Conservation (phyloP, 495 filamentous ascomycete genomes). For the Tuber brumale region DNA sequence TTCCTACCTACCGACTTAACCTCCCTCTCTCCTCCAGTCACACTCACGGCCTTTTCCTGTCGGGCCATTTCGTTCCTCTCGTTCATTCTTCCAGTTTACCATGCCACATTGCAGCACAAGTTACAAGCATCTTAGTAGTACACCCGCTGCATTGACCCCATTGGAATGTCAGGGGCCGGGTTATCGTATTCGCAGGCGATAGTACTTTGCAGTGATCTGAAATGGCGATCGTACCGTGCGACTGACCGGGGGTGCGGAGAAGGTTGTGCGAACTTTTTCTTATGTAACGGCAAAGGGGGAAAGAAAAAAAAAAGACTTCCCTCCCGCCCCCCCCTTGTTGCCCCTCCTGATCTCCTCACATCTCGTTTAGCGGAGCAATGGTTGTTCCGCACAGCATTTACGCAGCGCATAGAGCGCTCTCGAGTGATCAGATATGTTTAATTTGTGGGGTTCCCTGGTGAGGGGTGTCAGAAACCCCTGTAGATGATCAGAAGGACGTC, state of each 20-base stretch:
- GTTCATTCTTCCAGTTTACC: neutral
- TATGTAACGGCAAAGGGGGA: neutral
- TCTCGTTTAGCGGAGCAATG: neutral
- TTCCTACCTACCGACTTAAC: neutral
- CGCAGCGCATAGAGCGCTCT: neutral
- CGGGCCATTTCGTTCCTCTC: neutral
- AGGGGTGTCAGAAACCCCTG: neutral
- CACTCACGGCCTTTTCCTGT: neutral
- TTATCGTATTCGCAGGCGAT: neutral
- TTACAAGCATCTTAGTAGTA: neutral
- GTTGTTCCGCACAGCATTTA: neutral
- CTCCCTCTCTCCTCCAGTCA: neutral
- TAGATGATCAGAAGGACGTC: neutral
- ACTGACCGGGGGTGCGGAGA: neutral
- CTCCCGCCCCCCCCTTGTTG: neutral
- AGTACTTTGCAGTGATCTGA: neutral
- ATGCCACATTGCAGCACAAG: neutral
- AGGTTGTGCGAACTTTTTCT: neutral
- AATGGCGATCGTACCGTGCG: neutral
- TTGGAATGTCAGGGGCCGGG: neutral
- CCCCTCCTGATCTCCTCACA: neutral
- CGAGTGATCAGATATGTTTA: neutral
- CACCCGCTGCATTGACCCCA: neutral
- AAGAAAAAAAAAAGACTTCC: neutral
- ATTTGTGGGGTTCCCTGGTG: neutral